phyloP scores from a whole-genome alignment of 495 filamentous ascomycete genomes.

The Penicillium daleae region DNA sequence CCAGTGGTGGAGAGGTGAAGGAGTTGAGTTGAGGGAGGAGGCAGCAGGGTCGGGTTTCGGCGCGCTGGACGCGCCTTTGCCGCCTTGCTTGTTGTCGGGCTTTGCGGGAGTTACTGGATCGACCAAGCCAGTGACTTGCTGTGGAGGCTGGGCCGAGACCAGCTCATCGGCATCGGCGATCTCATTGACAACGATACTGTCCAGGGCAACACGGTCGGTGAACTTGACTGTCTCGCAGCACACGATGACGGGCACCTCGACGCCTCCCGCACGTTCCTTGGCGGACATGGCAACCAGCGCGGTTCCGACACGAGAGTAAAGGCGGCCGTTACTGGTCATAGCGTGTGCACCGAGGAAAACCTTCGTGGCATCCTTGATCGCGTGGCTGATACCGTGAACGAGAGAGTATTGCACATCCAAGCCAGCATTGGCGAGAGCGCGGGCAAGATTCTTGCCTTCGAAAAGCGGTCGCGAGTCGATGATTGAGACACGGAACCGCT shows the following conservation, averaged over 20 bases:
- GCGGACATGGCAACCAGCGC: conserved; percentile 88
- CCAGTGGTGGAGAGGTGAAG: conserved; percentile 59
- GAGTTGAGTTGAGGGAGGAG: conserved; percentile 16
- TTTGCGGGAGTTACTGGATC: conserved; percentile 35
- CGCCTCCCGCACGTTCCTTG: conserved; percentile 60
- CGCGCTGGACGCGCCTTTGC: conserved; percentile 32
- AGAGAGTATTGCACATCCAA: conserved; percentile 80
- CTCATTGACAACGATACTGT: conserved; percentile 93
- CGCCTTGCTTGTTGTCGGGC: conserved; percentile 41
- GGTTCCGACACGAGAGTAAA: conserved; percentile 87
- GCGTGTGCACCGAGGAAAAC: conserved; percentile 87
- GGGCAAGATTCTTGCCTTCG: conserved; percentile 77
- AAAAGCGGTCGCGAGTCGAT: conserved; percentile 81
- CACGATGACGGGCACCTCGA: conserved; percentile 78
- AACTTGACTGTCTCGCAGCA: conserved; percentile 97
- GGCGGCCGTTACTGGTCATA: conserved; percentile 85
- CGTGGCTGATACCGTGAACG: conserved; percentile 71
- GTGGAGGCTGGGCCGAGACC: conserved; percentile 36
- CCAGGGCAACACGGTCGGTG: conserved; percentile 84
- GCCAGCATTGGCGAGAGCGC: conserved; percentile 65
- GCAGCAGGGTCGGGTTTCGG: conserved; percentile 31
- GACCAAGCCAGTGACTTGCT: conserved; percentile 44
- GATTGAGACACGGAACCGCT: conserved; percentile 79
- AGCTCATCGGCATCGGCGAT: conserved; percentile 73
- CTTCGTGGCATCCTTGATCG: conserved; percentile 73